Evolutionary conservation across 2,329 filamentous ascomycete species (phyloP), one percentile per base, ranked within the genome.

Genomic region (Aspergillus fructus): DNA sequence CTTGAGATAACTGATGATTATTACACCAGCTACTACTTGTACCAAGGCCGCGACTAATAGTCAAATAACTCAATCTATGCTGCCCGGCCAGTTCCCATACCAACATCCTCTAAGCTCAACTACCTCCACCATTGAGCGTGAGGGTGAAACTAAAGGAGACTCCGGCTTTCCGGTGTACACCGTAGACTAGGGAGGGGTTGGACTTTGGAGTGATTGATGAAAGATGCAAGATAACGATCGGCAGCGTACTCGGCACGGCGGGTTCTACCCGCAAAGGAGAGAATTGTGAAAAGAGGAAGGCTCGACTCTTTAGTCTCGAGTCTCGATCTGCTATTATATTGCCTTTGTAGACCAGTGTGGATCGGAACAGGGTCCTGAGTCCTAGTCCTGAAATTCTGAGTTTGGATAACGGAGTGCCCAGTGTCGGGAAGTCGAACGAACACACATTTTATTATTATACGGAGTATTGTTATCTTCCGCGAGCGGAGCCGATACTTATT

Each of bases 171-270:
- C 21, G 21, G 21, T 21, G 21, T 21, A 21, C 21, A 21, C 21
- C 21, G 21, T 3, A 21, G 21, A 21, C 21, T 23, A 33, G 43
- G 24, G 21, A 30, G 27, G 9, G 27, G 27, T 30, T 30, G 27
- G 27, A 30, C 3, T 9, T 30, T 30, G 27, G 27, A 15, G 24
- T 33, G 21, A 37, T 19, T 5, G 40, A 43, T 42, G 49, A 43
- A 52, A 24, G 40, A 39, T 12, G 15, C 40, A 53, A 54, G 45
- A 61, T 57, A 51, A 61, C 42, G 51, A 61, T 61, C 49, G 47
- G 49, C 47, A 55, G 39, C 41, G 23, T 15, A 37, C 41, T 45
- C 17, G 9, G 17, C 13, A 17, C 46, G 11, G 24, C 40, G 13
- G 17, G 11, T 21, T 34, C 27, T 49, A 27, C 19, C 47, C 33